Evolutionary conservation across 148 eudicot genomes (phyloP).

Genomic region (Rhododendron ovatum): DNA sequence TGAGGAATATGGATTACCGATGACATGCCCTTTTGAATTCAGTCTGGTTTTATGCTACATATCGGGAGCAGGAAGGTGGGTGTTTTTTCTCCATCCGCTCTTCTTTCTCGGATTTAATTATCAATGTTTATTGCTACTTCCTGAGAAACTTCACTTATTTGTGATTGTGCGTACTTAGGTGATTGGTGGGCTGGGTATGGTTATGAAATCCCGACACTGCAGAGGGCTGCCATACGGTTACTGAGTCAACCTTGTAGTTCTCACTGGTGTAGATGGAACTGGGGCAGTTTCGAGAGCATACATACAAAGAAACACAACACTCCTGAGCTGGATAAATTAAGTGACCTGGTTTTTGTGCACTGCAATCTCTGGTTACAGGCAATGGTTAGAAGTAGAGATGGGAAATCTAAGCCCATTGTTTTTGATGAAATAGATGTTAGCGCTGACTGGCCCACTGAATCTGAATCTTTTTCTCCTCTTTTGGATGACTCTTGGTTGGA

Average conservation of each 20-base stretch:
- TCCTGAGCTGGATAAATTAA: conserved; percentile 18
- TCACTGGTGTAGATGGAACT: conserved; percentile 47
- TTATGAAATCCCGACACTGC: conserved; percentile 36
- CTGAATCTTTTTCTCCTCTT: conserved; percentile 21
- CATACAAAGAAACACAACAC: conserved; percentile 18
- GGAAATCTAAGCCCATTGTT: conserved; percentile 19
- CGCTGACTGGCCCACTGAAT: conserved; percentile 36
- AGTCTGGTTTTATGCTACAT: background rate
- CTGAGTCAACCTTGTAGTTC: conserved; percentile 39
- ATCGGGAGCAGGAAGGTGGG: background rate
- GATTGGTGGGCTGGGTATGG: conserved; percentile 47
- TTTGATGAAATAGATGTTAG: conserved; percentile 33
- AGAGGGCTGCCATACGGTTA: conserved; percentile 32
- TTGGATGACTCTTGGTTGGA: conserved; percentile 30
- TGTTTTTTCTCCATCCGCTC: background rate
- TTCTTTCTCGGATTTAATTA: background rate
- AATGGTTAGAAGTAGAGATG: conserved; percentile 22
- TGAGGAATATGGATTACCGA: background rate
- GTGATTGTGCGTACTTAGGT: conserved; percentile 17
- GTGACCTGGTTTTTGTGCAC: conserved; percentile 34
- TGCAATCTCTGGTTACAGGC: conserved; percentile 43
- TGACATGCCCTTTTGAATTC: conserved; percentile 3
- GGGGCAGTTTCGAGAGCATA: conserved; percentile 29
- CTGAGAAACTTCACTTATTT: background rate
- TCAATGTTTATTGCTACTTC: background rate